phyloP scores from a whole-genome alignment of 2,329 filamentous ascomycete genomes.

The Colletotrichum somersetense region DNA sequence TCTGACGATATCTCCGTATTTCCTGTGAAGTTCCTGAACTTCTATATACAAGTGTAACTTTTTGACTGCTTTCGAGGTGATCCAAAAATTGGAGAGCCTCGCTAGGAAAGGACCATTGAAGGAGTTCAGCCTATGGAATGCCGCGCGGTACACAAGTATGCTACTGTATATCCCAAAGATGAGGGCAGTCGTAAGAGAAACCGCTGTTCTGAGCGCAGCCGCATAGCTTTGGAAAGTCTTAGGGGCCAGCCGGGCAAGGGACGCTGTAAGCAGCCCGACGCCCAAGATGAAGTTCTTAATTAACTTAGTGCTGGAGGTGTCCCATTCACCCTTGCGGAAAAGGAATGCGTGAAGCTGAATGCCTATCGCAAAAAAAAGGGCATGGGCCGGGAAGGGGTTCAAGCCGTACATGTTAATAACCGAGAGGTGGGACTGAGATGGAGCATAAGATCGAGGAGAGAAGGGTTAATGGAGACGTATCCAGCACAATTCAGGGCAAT shows the following conservation, averaged over 20 bases:
- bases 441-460: no score
- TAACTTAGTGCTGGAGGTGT: slow-evolving; percentile 40
- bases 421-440: neutral
- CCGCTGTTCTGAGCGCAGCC: slow-evolving; percentile 15
- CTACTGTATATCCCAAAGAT: slow-evolving; percentile 42
- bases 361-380: slow-evolving; percentile 33
- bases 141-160: slow-evolving; percentile 43
- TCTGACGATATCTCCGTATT: slow-evolving; percentile 50
- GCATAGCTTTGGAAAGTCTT: slow-evolving; percentile 9
- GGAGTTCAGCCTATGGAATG: slow-evolving; percentile 46
- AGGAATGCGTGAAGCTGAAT: slow-evolving; percentile 41
- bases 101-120: slow-evolving; percentile 48
- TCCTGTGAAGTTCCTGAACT: slow-evolving; percentile 46
- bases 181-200: slow-evolving; percentile 16
- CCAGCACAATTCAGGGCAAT: neutral
- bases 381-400: slow-evolving; percentile 5
- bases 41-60: slow-evolving; percentile 46
- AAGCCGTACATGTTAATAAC: neutral
- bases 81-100: slow-evolving; percentile 45
- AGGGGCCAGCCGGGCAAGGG: slow-evolving; percentile 15
- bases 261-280: slow-evolving; percentile 19
- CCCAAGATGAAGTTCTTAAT: slow-evolving; percentile 28
- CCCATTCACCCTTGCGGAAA: slow-evolving; percentile 48
- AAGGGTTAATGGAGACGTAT: neutral
- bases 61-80: slow-evolving; percentile 44